Conservation (phyloP, 2,329 filamentous ascomycete genomes). For the Paracorniculantispora psalliotae region DNA sequence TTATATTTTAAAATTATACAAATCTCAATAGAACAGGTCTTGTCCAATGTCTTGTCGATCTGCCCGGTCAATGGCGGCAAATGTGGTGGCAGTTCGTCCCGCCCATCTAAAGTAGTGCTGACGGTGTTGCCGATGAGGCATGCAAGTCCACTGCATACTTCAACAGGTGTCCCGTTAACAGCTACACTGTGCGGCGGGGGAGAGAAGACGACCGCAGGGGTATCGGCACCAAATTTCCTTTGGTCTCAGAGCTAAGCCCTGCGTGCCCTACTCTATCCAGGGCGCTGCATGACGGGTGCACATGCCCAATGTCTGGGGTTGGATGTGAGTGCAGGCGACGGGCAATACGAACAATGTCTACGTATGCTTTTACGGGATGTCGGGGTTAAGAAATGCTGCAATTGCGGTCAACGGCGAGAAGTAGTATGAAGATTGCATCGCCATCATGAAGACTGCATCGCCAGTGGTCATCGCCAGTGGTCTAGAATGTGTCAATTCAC, state of each 20-base stretch:
- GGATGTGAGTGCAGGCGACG: neutral
- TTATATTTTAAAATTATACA: neutral
- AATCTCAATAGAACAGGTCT: neutral
- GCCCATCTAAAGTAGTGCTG: constrained; percentile 7
- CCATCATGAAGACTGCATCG: too few species aligned
- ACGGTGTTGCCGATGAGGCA: neutral
- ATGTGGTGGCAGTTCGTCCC: constrained; percentile 8
- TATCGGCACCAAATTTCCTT: constrained; percentile 6
- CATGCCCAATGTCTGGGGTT: neutral
- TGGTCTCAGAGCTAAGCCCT: constrained; percentile 4
- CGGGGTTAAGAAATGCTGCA: neutral
- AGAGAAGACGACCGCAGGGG: neutral
- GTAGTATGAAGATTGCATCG: neutral
- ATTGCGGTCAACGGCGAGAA: neutral
- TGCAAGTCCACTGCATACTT: neutral
- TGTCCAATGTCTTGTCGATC: neutral
- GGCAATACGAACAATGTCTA: neutral
- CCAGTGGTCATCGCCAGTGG: too few species aligned
- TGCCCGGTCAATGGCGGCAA: neutral
- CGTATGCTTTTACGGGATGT: neutral
- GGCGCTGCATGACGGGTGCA: neutral
- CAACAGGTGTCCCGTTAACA: neutral
- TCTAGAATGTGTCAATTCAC: too few species aligned
- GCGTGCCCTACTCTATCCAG: neutral
- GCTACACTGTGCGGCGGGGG: too few species aligned